These are phyloP conservation scores for Oropetium thomaeum DNA, from an alignment of 176 grass and related monocot species.

Conservation along the genomic window DNA sequence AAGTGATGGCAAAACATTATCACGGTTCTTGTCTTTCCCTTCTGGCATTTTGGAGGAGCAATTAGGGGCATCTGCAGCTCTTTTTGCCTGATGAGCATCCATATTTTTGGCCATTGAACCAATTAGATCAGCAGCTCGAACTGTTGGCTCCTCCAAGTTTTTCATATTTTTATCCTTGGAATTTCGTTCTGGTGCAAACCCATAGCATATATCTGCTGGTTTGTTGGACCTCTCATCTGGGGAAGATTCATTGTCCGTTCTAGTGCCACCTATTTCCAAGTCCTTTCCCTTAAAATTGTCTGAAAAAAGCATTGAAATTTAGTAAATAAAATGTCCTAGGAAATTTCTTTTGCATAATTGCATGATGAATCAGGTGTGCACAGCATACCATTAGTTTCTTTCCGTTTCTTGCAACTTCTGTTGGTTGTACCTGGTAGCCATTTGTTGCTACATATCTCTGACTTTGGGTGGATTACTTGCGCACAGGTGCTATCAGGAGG, in stretches of 20 bases:
- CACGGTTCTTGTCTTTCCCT: slow-evolving; percentile 37
- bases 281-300: slow-evolving; percentile 65
- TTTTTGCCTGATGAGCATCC: slow-evolving; percentile 33
- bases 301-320: slow-evolving; percentile 34
- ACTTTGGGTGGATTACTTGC: slow-evolving; percentile 59
- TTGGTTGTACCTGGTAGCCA: slow-evolving; percentile 36
- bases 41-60: slow-evolving; percentile 37
- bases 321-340: not conserved
- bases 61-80: slow-evolving; percentile 39
- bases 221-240: slow-evolving; percentile 30
- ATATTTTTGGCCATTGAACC: slow-evolving; percentile 54
- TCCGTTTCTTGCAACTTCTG: slow-evolving; percentile 48
- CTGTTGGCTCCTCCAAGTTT: slow-evolving; percentile 42
- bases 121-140: slow-evolving; percentile 67
- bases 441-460: slow-evolving; percentile 53
- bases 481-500: slow-evolving; percentile 77
- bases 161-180: slow-evolving; percentile 32
- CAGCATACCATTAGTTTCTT: slow-evolving; percentile 51
- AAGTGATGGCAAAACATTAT: slow-evolving; percentile 45
- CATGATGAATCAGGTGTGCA: not conserved
- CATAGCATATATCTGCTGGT: slow-evolving; percentile 25
- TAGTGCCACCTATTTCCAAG: slow-evolving; percentile 64
- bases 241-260: slow-evolving; percentile 34
- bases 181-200: slow-evolving; percentile 32
- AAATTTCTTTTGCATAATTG: slow-evolving; percentile 3